Percentiles rank a stretch among this genome's conserved stretches.
These are phyloP conservation scores for Vaccinium corymbosum DNA, from an alignment of 148 eudicot genomes.

Conservation along the genomic window DNA sequence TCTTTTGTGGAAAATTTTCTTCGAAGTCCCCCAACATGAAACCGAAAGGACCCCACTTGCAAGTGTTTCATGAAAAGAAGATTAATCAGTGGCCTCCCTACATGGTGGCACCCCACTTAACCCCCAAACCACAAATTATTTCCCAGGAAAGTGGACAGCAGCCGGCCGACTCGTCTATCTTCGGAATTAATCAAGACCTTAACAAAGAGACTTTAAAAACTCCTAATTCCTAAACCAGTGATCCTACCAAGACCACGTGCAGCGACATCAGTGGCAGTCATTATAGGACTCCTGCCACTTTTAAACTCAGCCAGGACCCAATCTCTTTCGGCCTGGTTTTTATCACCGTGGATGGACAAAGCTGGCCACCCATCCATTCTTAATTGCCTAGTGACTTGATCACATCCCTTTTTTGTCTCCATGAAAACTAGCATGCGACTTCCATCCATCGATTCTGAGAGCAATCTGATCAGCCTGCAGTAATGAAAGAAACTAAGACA, in stretches of 20 bases:
- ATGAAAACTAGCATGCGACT: slow-evolving; percentile 81
- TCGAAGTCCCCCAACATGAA: background rate
- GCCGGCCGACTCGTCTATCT: slow-evolving; percentile 71
- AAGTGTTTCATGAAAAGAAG: background rate
- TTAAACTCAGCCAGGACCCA: slow-evolving; percentile 97
- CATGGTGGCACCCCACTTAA: slow-evolving; percentile 31
- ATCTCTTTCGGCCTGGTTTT: slow-evolving; percentile 94
- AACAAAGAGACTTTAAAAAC: slow-evolving; percentile 22
- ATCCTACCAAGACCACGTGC: slow-evolving; percentile 99
- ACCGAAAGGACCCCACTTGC: background rate
- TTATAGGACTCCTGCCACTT: slow-evolving; percentile 94
- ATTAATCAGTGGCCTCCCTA: background rate
- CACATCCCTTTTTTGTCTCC: slow-evolving; percentile 98
- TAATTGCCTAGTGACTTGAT: slow-evolving; percentile 88
- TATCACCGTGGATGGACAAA: slow-evolving; percentile 97
- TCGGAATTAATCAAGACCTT: slow-evolving; percentile 31
- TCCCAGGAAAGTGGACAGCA: slow-evolving; percentile 65
- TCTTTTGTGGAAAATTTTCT: background rate
- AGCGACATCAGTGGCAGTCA: slow-evolving; percentile 99
- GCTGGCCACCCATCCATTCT: slow-evolving; percentile 99
- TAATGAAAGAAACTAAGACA: background rate
- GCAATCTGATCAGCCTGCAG: slow-evolving; percentile 80
- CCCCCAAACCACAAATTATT: slow-evolving; percentile 59
- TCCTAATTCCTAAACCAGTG: slow-evolving; percentile 56
- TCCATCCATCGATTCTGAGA: slow-evolving; percentile 86